Evolutionary conservation across 2,329 filamentous ascomycete genomes (phyloP).

Genomic region (Pyrenophora tritici-repentis): DNA sequence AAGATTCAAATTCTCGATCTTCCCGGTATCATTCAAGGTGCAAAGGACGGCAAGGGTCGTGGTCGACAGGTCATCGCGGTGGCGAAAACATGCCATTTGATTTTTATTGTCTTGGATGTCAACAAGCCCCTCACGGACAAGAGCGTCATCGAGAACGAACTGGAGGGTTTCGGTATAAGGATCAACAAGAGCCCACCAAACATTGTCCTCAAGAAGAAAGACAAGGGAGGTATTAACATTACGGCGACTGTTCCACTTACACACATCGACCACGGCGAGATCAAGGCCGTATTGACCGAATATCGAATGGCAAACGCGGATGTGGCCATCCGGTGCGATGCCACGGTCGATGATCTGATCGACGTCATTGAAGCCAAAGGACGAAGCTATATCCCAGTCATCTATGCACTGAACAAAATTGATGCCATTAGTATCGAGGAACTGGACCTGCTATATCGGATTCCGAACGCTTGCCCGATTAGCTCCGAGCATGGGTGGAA

Average conservation of each 20-base stretch:
- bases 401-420: conserved; percentile 99
- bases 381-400: conserved; percentile 96
- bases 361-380: conserved; percentile 94
- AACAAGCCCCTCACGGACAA: conserved; percentile 99
- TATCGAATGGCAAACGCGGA: conserved; percentile 97
- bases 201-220: conserved; percentile 99
- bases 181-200: conserved; percentile 98
- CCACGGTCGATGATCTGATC: conserved; percentile 95
- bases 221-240: conserved; percentile 95
- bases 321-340: conserved; percentile 96
- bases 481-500: conserved; percentile 97
- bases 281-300: conserved; percentile 96
- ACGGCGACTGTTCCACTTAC: conserved; percentile 91
- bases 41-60: conserved; percentile 96
- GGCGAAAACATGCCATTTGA: conserved; percentile 97
- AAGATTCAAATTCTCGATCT: conserved; percentile 98
- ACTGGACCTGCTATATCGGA: conserved; percentile 91
- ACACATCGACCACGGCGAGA: conserved; percentile 94
- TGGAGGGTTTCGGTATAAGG: conserved; percentile 96
- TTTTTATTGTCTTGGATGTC: conserved; percentile 97
- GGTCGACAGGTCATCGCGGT: conserved; percentile 98
- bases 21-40: conserved; percentile 97
- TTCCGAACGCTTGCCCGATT: conserved; percentile 95
- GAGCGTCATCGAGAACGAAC: conserved; percentile 88
- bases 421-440: conserved; percentile 98